These are phyloP conservation scores for Closterium sp. DNA, from an alignment of 139 green algal species.

Conservation along the genomic window DNA sequence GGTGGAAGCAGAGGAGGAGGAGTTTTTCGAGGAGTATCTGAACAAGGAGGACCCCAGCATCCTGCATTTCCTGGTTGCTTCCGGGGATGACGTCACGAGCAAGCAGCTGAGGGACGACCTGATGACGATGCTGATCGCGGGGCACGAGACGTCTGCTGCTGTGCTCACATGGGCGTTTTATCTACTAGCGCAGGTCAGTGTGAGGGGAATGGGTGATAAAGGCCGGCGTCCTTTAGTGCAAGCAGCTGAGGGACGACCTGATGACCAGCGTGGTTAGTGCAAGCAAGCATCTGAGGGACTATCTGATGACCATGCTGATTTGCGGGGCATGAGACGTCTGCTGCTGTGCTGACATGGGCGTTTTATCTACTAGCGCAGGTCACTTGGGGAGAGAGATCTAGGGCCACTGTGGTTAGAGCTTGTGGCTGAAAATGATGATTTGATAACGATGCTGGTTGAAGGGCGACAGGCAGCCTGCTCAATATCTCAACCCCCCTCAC, in stretches of 20 bases:
- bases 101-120: constrained; percentile 97
- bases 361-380: constrained; percentile 75
- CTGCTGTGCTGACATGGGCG: constrained; percentile 93
- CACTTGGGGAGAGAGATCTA: too few species aligned
- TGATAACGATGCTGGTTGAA: too few species aligned
- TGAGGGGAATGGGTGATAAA: too few species aligned
- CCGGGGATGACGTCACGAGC: constrained; percentile 64
- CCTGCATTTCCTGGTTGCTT: constrained; percentile 92
- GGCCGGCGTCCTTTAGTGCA: too few species aligned
- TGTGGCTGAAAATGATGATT: too few species aligned
- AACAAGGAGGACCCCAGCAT: constrained; percentile 86
- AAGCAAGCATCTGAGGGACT: constrained; percentile 93
- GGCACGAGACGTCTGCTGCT: constrained; percentile 93
- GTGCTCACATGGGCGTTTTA: constrained; percentile 94
- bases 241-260: constrained; percentile 94
- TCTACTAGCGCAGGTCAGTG: constrained; percentile 65
- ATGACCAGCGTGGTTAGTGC: constrained; percentile 85
- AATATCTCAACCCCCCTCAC: too few species aligned
- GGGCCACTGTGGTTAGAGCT: too few species aligned
- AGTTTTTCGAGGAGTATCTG: constrained; percentile 93
- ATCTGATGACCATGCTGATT: constrained; percentile 98
- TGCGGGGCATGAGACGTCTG: constrained; percentile 94
- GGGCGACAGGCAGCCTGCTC: too few species aligned
- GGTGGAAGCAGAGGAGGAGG: constrained; percentile 83
- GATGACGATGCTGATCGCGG: constrained; percentile 97